Evolutionary conservation across 768 basidiomycete species (phyloP).

Genomic region (Leccinum boreale): DNA sequence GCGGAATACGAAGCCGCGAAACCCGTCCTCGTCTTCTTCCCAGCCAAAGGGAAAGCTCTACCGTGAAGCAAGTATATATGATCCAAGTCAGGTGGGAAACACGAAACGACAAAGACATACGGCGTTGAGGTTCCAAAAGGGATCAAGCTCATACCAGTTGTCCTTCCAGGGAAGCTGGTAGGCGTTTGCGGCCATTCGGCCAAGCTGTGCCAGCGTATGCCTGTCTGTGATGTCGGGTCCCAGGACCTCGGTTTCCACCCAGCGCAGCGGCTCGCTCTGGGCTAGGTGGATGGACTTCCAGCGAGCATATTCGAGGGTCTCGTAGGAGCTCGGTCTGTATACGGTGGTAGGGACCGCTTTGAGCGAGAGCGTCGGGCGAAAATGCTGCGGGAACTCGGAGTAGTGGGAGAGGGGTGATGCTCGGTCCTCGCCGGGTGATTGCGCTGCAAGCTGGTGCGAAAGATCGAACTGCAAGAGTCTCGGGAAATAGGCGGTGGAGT

Average conservation of each 20-base stretch:
- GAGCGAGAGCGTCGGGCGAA: conserved; percentile 27
- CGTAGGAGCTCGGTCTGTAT: conserved; percentile 54
- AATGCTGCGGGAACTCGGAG: conserved; percentile 5
- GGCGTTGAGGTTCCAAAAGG: conserved; percentile 61
- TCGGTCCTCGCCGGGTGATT: conserved; percentile 3
- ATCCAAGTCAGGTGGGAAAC: neutral
- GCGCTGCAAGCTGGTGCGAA: conserved; percentile 11
- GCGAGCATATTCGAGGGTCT: conserved; percentile 50
- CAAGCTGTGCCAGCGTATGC: conserved; percentile 79
- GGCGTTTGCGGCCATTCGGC: conserved; percentile 86
- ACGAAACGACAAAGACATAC: conserved; percentile 20
- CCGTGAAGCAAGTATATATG: neutral
- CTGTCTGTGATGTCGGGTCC: conserved; percentile 79
- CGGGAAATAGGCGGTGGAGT: neutral
- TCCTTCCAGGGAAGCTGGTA: conserved; percentile 69
- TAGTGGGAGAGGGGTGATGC: neutral
- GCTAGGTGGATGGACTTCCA: conserved; percentile 44
- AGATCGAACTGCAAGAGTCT: conserved; percentile 23
- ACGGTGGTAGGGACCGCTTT: conserved; percentile 49
- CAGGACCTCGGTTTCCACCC: conserved; percentile 63
- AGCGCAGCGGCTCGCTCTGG: conserved; percentile 55
- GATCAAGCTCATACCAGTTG: conserved; percentile 82
- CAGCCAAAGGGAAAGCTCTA: conserved; percentile 82
- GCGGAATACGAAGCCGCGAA: conserved; percentile 88
- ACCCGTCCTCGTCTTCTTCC: conserved; percentile 66